Evolutionary conservation across 2,329 filamentous ascomycete species (phyloP).

Genomic region (Fusarium graminum): DNA sequence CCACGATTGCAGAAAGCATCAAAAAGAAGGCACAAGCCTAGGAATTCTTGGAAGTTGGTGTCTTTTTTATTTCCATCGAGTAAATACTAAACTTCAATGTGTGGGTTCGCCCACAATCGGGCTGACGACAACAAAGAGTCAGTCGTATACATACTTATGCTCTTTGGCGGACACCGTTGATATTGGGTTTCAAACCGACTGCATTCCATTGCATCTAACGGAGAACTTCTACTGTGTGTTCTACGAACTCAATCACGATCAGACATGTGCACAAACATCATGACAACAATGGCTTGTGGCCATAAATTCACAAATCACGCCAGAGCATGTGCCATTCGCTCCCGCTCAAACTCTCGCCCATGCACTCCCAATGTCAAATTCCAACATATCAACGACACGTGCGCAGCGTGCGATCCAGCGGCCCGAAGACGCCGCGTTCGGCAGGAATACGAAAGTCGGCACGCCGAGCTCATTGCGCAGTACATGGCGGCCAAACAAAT

Average conservation of each 20-base stretch:
- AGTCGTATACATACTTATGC: constrained; percentile 2
- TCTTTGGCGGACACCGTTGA: constrained; percentile 1
- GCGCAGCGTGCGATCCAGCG: constrained; percentile 54
- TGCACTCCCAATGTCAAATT: constrained; percentile 32
- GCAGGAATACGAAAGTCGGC: constrained; percentile 48
- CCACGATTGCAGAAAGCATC: constrained; percentile 14
- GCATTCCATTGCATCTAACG: neutral
- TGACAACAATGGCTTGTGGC: constrained; percentile 49
- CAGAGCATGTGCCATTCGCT: constrained; percentile 18
- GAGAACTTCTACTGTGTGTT: neutral
- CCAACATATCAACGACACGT: constrained; percentile 53
- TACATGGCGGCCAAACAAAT: constrained; percentile 47
- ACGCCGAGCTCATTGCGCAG: constrained; percentile 44
- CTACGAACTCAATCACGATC: constrained; percentile 12
- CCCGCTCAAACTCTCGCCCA: constrained; percentile 12
- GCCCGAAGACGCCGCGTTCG: constrained; percentile 46
- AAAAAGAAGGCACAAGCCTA: constrained; percentile 24
- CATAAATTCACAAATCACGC: constrained; percentile 40
- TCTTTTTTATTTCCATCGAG: neutral
- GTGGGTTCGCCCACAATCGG: constrained; percentile 13
- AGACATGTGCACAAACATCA: constrained; percentile 45
- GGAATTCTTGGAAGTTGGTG: constrained; percentile 19
- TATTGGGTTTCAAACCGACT: neutral
- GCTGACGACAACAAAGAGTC: constrained; percentile 5
- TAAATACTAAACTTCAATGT: constrained; percentile 13